Base-by-base conservation (phyloP, 2,329 filamentous ascomycete species). In the Claviceps spartinae region DNA sequence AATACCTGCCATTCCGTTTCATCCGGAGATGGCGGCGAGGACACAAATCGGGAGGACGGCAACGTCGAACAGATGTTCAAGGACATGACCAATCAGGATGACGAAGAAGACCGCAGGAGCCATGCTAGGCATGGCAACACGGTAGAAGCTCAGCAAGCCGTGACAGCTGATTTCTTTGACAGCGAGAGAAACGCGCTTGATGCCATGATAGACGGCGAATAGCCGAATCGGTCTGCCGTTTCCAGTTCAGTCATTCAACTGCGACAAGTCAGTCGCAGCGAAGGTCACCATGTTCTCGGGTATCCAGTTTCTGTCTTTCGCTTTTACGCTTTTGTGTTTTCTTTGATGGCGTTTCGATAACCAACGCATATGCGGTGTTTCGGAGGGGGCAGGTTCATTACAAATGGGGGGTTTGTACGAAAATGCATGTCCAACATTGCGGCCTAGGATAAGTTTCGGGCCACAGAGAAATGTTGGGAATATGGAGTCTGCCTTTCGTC, bases 21-120 rank as follows among this genome's bases (percentile, higher is more conserved):
- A 2, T 61, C 64, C 0, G 55, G 52, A 9, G 58, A 59, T 6
- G 58, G 64, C 49, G 63, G 64, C 41, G 61, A 62, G n/a, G 55
- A 62, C 51, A 61, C 63, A 55, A 67, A 63, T 51, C 59, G 64
- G 5, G 71, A 72, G 38, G 73, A 74, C 18, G 69, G 68, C 44
- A 74, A 72, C 26, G 74, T 76, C 4, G 73, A 77, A 52, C 73
- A 72, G 56, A 78, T 79, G 73, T 78, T 79, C 59, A 68, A 73
- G 45, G 76, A 78, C 44, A 69, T 79, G 56, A 77, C 75, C 3
- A 76, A 78, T 53, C 69, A 74, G 16, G 72, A 77, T 24, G 74
- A 76, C 4, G 71, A 73, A 14, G 65, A 66, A 51, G 63, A 52
- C 9, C 72, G 71, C 58, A 66, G 65, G 56, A 67, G 66, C 44